Percentiles rank a stretch among this genome's conserved stretches.
phyloP scores from a whole-genome alignment of 2,329 filamentous ascomycete species.

The Clonostachys sp. region DNA sequence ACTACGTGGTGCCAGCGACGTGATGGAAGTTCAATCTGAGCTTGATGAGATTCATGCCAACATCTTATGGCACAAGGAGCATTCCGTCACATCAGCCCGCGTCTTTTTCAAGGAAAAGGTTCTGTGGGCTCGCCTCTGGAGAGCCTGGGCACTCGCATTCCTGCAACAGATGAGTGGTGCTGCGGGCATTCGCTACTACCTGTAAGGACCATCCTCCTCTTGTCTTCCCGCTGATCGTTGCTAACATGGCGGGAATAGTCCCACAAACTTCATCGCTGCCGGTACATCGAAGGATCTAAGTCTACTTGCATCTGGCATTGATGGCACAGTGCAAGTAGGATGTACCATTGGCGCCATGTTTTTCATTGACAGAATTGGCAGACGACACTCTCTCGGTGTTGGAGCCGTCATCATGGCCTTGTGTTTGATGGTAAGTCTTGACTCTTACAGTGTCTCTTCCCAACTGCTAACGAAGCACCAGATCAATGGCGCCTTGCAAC shows the following conservation, averaged over 20 bases:
- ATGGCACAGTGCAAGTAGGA: slow-evolving; percentile 24
- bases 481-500: slow-evolving; percentile 13
- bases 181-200: slow-evolving; percentile 27
- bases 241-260: slow-evolving; percentile 1
- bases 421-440: slow-evolving; percentile 12
- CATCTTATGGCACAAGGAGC: slow-evolving; percentile 17
- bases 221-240: no score
- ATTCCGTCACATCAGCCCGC: slow-evolving; percentile 12
- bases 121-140: slow-evolving; percentile 24
- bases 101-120: slow-evolving; percentile 22
- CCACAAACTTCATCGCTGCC: slow-evolving; percentile 22
- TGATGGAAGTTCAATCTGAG: slow-evolving; percentile 16
- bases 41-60: slow-evolving; percentile 17
- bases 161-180: slow-evolving; percentile 28
- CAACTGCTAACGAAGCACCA: slow-evolving; percentile 3
- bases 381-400: slow-evolving; percentile 18
- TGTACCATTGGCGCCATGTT: slow-evolving; percentile 25
- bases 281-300: slow-evolving; percentile 19
- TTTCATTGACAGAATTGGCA: slow-evolving; percentile 22
- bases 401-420: slow-evolving; percentile 24
- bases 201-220: slow-evolving; percentile 3
- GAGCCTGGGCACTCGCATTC: slow-evolving; percentile 22
- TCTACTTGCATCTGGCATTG: slow-evolving; percentile 24
- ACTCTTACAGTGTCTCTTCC: not conserved
- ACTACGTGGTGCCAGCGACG: slow-evolving; percentile 14